Evolutionary conservation across 2,329 filamentous ascomycete genomes (phyloP).

Genomic region (Raffaelea albimanens): DNA sequence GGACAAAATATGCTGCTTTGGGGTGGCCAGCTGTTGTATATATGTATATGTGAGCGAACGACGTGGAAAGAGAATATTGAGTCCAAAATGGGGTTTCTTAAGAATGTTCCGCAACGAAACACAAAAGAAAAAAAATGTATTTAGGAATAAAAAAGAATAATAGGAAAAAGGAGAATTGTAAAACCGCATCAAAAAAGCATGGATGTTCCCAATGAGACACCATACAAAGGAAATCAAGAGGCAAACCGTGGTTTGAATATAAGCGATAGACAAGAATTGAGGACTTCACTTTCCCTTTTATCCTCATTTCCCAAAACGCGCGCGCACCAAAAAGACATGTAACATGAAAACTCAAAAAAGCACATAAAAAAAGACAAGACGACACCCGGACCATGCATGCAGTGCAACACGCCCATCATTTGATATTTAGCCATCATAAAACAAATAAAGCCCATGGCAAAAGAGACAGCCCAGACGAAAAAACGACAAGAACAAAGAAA

Average conservation of each 20-base stretch:
- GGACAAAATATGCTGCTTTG: neutral
- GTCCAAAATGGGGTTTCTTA: no score
- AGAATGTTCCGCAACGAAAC: neutral
- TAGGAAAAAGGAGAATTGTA: no score
- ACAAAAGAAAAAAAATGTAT: neutral
- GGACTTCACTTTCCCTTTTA: no score
- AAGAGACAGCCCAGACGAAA: neutral
- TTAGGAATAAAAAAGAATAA: neutral
- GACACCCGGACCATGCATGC: no score
- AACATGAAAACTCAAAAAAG: neutral
- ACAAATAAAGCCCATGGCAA: neutral
- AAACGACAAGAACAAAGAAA: neutral
- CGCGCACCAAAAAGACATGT: no score
- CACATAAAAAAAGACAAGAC: neutral
- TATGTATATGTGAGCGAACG: neutral
- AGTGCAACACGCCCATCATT: no score
- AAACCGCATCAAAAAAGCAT: no score
- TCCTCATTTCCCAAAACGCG: no score
- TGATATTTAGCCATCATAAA: neutral
- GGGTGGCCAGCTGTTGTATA: neutral
- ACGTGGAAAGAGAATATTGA: neutral
- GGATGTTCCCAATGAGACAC: no score
- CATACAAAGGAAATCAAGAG: neutral
- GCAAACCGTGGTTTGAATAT: neutral
- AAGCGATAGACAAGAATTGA: no score